These are phyloP conservation scores for Phytophthora capsici DNA, from an alignment of 352 stramenopile species.

Conservation along the genomic window DNA sequence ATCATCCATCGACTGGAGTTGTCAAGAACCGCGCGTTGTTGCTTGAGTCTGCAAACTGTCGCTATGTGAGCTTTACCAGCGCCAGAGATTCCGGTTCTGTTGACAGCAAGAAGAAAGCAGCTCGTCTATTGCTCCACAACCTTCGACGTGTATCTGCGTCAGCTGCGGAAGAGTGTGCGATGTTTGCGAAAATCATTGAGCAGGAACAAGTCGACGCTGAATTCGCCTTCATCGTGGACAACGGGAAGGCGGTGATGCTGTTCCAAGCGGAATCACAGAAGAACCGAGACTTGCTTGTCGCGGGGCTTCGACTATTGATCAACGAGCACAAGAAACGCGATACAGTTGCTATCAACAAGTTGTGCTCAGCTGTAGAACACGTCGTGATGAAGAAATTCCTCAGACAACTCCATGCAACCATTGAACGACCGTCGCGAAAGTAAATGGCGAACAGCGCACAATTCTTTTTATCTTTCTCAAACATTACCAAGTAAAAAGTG, in stretches of 20 bases:
- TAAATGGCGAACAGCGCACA: background rate
- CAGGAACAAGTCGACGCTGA: constrained; percentile 27
- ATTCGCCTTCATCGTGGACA: constrained; percentile 57
- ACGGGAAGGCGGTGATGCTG: constrained; percentile 65
- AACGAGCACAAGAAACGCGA: constrained; percentile 66
- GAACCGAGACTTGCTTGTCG: constrained; percentile 71
- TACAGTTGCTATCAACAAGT: constrained; percentile 39
- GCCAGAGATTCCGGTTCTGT: constrained; percentile 25
- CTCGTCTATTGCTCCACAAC: constrained; percentile 66
- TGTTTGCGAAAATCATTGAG: constrained; percentile 37
- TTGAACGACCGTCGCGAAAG: constrained; percentile 26
- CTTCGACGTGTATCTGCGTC: constrained; percentile 52
- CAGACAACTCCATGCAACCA: constrained; percentile 15
- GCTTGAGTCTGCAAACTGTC: constrained; percentile 43
- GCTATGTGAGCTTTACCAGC: constrained; percentile 67
- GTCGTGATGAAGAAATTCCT: constrained; percentile 17
- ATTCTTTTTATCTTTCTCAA: too few relatives aligned
- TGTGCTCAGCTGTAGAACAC: constrained; percentile 31
- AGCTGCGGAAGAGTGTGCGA: constrained; percentile 34
- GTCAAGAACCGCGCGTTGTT: constrained; percentile 58
- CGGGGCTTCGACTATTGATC: constrained; percentile 64
- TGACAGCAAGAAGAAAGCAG: constrained; percentile 56
- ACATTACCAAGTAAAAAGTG: too few relatives aligned
- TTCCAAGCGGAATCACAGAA: constrained; percentile 74
- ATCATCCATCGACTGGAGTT: constrained; percentile 53